These are phyloP conservation scores for Solanum sparsipilum DNA, from an alignment of 257 asterid species.

Conservation along the genomic window DNA sequence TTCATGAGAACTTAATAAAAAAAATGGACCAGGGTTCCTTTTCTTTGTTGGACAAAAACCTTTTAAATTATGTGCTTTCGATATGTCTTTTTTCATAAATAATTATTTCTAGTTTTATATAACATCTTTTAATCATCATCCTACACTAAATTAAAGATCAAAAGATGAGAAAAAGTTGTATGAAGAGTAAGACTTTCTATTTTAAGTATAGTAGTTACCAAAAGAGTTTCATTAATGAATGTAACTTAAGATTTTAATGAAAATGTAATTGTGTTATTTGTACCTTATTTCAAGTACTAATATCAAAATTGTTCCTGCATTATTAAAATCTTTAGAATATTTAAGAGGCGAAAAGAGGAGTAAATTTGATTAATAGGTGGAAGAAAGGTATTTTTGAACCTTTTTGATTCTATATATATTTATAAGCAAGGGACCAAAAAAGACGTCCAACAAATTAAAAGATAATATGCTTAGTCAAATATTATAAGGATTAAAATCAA, in stretches of 20 bases:
- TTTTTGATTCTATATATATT: too few relatives aligned
- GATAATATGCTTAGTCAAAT: neutral
- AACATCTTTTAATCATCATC: neutral
- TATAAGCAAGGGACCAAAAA: fast-evolving
- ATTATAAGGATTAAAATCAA: neutral
- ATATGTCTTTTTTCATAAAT: neutral
- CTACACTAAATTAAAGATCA: neutral
- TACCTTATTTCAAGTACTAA: neutral
- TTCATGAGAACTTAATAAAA: neutral
- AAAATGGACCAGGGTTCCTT: neutral
- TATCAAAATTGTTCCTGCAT: neutral
- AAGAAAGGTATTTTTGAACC: neutral
- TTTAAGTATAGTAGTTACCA: neutral
- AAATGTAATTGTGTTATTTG: neutral
- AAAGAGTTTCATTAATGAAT: neutral
- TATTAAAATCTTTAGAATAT: neutral
- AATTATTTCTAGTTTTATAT: neutral
- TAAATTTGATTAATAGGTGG: neutral
- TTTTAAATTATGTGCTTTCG: neutral
- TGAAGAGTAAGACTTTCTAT: neutral
- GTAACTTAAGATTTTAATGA: neutral
- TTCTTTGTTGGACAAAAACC: neutral
- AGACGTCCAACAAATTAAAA: neutral
- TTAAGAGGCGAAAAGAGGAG: neutral
- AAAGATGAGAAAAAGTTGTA: neutral